phyloP scores from a whole-genome alignment of 2,329 filamentous ascomycete species.

The Aspergillus tamarii region DNA sequence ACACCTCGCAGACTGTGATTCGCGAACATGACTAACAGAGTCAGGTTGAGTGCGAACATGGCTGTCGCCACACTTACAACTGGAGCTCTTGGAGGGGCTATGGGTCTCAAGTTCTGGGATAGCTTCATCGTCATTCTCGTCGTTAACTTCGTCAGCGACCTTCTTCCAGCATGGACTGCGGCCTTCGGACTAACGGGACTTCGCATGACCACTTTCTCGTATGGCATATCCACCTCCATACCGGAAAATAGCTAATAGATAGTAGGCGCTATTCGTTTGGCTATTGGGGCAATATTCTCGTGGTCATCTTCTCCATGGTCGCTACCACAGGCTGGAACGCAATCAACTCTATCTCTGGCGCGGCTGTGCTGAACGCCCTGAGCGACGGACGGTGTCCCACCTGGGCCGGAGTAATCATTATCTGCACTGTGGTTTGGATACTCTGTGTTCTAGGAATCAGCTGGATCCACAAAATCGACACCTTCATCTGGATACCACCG shows the following conservation, averaged over 20 bases:
- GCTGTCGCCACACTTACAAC: slow-evolving; percentile 40
- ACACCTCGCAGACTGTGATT: slow-evolving; percentile 10
- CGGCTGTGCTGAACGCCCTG: slow-evolving; percentile 38
- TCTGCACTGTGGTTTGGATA: slow-evolving; percentile 41
- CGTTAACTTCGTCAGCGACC: slow-evolving; percentile 36
- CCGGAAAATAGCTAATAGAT: not conserved
- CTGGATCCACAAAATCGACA: slow-evolving; percentile 43
- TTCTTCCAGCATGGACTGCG: slow-evolving; percentile 34
- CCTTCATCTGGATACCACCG: slow-evolving; percentile 41
- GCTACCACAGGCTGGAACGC: slow-evolving; percentile 45
- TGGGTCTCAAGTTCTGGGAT: slow-evolving; percentile 42
- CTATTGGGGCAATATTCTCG: slow-evolving; percentile 43
- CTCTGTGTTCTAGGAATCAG: slow-evolving; percentile 42
- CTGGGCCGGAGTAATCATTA: slow-evolving; percentile 44
- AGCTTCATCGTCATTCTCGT: slow-evolving; percentile 41
- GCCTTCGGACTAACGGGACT: slow-evolving; percentile 40
- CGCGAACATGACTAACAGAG: not conserved
- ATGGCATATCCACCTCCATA: not conserved
- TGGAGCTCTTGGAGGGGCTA: slow-evolving; percentile 34
- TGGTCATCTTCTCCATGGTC: slow-evolving; percentile 43
- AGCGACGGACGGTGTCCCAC: slow-evolving; percentile 40
- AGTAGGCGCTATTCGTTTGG: slow-evolving; percentile 41
- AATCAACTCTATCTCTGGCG: slow-evolving; percentile 44
- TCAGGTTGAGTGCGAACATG: slow-evolving; percentile 43
- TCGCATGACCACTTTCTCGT: slow-evolving; percentile 41